Percentiles rank a stretch among this genome's conserved stretches.
Evolutionary conservation across 176 grass and related monocot species (phyloP).

Genomic region (Ampelocalamus luodianensis): DNA sequence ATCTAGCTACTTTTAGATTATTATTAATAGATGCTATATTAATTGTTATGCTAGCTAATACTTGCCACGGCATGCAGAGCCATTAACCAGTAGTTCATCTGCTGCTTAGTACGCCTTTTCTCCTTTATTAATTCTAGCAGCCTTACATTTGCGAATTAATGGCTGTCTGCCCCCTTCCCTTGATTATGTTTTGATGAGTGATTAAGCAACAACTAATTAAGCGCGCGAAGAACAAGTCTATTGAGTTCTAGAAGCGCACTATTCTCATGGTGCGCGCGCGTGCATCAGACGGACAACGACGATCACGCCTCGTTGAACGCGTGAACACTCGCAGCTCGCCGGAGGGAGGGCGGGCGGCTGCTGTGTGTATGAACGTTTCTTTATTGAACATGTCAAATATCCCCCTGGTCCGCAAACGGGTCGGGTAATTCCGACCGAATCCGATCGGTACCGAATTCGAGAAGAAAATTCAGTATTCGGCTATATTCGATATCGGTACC

Average conservation of each 20-base stretch:
- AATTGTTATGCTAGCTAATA: slow-evolving; percentile 48
- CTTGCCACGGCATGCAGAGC: slow-evolving; percentile 45
- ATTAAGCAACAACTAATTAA: slow-evolving; percentile 39
- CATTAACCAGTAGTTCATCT: slow-evolving; percentile 42
- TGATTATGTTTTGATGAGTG: slow-evolving; percentile 38
- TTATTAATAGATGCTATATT: slow-evolving; percentile 34
- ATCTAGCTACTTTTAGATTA: slow-evolving; percentile 19
- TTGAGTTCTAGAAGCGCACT: slow-evolving; percentile 59
- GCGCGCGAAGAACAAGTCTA: slow-evolving; percentile 16
- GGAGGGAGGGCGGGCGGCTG: slow-evolving; percentile 10
- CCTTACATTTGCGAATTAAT: not conserved
- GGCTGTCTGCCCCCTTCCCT: not conserved
- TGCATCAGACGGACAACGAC: slow-evolving; percentile 54
- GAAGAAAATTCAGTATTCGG: too few species aligned
- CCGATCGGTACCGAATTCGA: too few species aligned
- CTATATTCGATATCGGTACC: too few species aligned
- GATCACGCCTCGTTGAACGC: slow-evolving; percentile 50
- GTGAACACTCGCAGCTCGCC: slow-evolving; percentile 48
- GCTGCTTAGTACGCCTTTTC: slow-evolving; percentile 26
- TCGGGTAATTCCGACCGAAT: too few species aligned
- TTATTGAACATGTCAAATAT: slow-evolving; percentile 38
- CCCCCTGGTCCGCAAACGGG: not conserved
- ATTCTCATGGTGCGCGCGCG: slow-evolving; percentile 53
- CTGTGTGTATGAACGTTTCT: slow-evolving; percentile 27
- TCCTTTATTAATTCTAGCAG: slow-evolving; percentile 5